Percentiles rank a stretch among this genome's conserved stretches.
phyloP scores from a whole-genome alignment of 2,329 filamentous ascomycete genomes.

The Alternaria burnsii region DNA sequence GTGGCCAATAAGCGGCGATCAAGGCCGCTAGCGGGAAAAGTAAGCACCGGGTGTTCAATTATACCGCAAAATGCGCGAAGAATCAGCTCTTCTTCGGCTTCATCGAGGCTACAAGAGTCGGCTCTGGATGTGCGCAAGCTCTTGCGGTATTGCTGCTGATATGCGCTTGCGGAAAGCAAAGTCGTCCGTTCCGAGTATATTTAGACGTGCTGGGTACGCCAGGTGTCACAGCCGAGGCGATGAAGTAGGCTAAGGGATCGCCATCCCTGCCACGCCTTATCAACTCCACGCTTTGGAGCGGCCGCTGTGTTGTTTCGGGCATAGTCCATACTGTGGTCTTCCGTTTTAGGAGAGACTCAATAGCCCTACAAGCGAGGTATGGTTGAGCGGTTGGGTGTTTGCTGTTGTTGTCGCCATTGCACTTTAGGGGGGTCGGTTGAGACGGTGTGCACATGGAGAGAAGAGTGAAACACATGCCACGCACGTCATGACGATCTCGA shows the following conservation, averaged over 20 bases:
- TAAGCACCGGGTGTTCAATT: conserved; percentile 2
- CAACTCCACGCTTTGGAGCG: conserved; percentile 15
- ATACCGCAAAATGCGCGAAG: not conserved
- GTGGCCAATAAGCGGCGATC: conserved; percentile 1
- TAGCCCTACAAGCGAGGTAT: not conserved
- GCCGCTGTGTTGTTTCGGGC: conserved; percentile 14
- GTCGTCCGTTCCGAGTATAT: conserved; percentile 3
- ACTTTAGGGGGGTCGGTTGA: not conserved
- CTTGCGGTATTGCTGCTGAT: not conserved
- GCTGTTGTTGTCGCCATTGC: not conserved
- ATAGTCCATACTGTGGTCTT: conserved; percentile 4
- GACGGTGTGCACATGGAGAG: conserved; percentile 6
- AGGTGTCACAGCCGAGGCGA: conserved; percentile 1
- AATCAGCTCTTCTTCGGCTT: not conserved
- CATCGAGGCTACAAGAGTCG: not conserved
- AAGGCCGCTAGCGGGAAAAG: conserved; percentile 5
- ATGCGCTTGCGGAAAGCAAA: not conserved
- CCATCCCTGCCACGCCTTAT: conserved; percentile 20
- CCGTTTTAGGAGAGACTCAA: conserved; percentile 2
- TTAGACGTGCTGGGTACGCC: not conserved
- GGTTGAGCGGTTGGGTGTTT: not conserved
- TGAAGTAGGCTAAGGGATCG: not conserved
- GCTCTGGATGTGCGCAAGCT: not conserved
- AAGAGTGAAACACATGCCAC: conserved; percentile 17
- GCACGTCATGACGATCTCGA: conserved; percentile 18